Conservation (phyloP, 2,329 filamentous ascomycete species). For the Sclerotinia nivalis region DNA sequence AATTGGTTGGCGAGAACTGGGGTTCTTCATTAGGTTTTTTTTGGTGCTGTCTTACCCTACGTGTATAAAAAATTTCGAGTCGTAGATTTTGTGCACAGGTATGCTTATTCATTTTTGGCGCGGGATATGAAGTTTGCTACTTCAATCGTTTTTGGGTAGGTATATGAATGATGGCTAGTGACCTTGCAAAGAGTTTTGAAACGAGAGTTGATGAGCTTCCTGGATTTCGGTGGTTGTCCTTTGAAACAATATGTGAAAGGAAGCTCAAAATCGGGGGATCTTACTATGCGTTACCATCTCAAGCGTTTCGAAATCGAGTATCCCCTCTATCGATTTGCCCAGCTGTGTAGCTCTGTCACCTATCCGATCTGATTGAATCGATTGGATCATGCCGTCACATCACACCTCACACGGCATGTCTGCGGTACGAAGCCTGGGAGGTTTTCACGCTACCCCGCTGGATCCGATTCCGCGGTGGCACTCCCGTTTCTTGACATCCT, state of each 20-base stretch:
- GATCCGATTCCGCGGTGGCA: background rate
- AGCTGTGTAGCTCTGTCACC: background rate
- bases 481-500: background rate
- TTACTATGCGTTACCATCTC: background rate
- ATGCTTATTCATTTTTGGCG: background rate
- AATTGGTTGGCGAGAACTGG: background rate
- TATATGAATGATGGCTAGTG: background rate
- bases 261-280: too few species aligned
- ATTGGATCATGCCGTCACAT: slow-evolving; percentile 2
- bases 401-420: background rate
- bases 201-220: background rate
- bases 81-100: background rate
- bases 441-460: background rate
- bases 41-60: background rate
- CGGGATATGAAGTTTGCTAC: background rate
- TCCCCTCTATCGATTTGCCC: background rate
- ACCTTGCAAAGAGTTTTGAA: background rate
- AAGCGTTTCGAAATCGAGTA: too few species aligned
- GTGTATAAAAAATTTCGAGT: background rate
- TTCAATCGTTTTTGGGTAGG: background rate
- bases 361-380: background rate
- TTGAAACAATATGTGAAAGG: background rate
- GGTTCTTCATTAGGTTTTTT: background rate
- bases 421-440: background rate
- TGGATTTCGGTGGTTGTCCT: background rate